Conservation (phyloP, 768 basidiomycete genomes). For the Candolleomyces efflorescens region DNA sequence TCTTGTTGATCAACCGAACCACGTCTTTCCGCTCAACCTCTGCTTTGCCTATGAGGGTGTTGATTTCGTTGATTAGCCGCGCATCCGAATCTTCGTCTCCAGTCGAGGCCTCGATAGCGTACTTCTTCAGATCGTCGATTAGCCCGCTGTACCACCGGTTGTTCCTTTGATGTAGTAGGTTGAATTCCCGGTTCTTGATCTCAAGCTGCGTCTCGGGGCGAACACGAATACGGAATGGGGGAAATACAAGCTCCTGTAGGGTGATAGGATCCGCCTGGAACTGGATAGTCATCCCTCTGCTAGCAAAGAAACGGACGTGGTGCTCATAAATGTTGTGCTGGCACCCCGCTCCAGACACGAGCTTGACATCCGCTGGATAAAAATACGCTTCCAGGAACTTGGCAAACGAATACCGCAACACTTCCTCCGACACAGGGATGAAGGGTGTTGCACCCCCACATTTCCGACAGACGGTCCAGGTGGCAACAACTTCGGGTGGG, state of each 20-base stretch:
- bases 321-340: constrained; percentile 93
- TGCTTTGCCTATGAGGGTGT: constrained; percentile 63
- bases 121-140: constrained; percentile 71
- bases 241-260: constrained; percentile 84
- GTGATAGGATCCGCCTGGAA: constrained; percentile 83
- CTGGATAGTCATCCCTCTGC: constrained; percentile 77
- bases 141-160: constrained; percentile 70
- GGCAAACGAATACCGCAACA: constrained; percentile 91
- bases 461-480: constrained; percentile 85
- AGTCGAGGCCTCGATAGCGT: constrained; percentile 73
- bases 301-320: constrained; percentile 88
- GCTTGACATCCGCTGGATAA: constrained; percentile 82
- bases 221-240: constrained; percentile 81
- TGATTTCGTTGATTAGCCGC: constrained; percentile 57
- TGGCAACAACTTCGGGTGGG: constrained; percentile 75
- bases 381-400: constrained; percentile 96
- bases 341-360: constrained; percentile 87
- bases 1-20: constrained; percentile 62
- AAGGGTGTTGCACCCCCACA: constrained; percentile 81
- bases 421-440: constrained; percentile 86
- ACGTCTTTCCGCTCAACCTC: constrained; percentile 76
- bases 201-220: constrained; percentile 84
- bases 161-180: constrained; percentile 68
- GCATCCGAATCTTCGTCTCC: constrained; percentile 73
- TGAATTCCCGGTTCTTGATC: constrained; percentile 90